Evolutionary conservation across 2,329 filamentous ascomycete genomes (phyloP), one percentile per base, ranked within the genome.

Genomic region (Diaporthe citriasiana): DNA sequence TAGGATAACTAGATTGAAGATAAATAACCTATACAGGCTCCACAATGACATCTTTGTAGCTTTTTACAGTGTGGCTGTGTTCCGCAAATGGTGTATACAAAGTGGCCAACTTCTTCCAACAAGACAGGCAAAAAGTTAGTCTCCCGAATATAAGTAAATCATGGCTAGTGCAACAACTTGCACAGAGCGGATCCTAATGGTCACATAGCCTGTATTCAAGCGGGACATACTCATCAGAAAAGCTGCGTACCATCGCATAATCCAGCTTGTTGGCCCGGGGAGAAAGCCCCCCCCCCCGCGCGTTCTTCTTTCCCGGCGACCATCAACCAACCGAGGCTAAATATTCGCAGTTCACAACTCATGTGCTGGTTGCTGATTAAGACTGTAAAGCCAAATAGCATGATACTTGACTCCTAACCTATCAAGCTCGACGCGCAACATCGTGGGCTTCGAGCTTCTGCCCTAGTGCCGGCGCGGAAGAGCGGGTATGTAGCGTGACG

Each of bases 281-380:
- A 22, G 35, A 60, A 5, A n/a, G n/a, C n/a, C n/a, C n/a, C n/a
- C n/a, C n/a, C 53, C 38, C 9, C 1, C 25, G 17, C 19, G n/a
- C n/a, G n/a, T n/a, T n/a, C n/a, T n/a, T 47, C 38, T 19, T 22
- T 0, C 27, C 57, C 38, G 45, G 38, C 9, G 4, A 3, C 40
- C 3, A 4, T 10, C 55, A 15, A 35, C 33, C n/a, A 40, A 25
- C 55, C 57, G 59, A 63, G 59, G 40, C 42, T 50, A 13, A 8
- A 35, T 9, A 2, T 19, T 33, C 19, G 9, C 22, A 19, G 38
- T 15, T 45, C 27, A 30, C 42, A 3, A 12, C 19, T n/a, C 27
- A 27, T 25, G 35, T 65, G 59, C 59, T 50, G 9, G 40, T 65
- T n/a, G 59, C 59, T 65, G 59, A 65, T 65, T 47, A 50, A 65